Base-by-base conservation (phyloP, 73 alveolate species). In the Uronychia setigera region DNA sequence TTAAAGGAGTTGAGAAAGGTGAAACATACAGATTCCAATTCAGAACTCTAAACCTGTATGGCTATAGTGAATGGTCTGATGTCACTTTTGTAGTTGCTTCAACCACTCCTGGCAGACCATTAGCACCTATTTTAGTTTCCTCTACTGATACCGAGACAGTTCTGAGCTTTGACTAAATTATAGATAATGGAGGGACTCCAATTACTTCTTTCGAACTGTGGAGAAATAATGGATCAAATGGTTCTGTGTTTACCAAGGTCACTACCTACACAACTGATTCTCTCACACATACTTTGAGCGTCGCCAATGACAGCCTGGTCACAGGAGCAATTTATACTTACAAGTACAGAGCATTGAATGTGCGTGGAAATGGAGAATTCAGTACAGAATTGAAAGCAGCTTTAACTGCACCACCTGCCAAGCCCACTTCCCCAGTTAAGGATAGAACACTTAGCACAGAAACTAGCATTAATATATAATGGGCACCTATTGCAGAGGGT, bases 311-410 rank as follows among this genome's bases (percentile, higher is more conserved):
- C 1, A 87, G 91, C 1, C 79, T 90, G 26, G n/a, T 33, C n/a
- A 78, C 84, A 58, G 95, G 95, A 26, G 58, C 26, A 32, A 85
- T 90, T 59, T 90, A 90, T 35, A 33, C 33, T 59, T 90, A 85
- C 85, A 84, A 92, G 46, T 90, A 90, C 74, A 59, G 95, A 79
- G 92, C 95, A 26, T 85, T 81, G 86, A 85, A 90, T 67, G 80
- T 85, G 19, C 85, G 85, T 67, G 95, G 95, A 29, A 60, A 84
- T 25, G 92, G 95, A 28, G 59, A 0, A 0, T 90, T 86, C 84
- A n/a, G n/a, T n/a, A n/a, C n/a, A n/a, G n/a, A n/a, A n/a, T n/a
- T n/a, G n/a, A n/a, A n/a, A n/a, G n/a, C n/a, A n/a, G n/a, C n/a
- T n/a, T n/a, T n/a, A n/a, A n/a, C n/a, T n/a, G n/a, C n/a, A n/a